phyloP scores from a whole-genome alignment of 2,329 filamentous ascomycete species.

The Cladosporium halotolerans region DNA sequence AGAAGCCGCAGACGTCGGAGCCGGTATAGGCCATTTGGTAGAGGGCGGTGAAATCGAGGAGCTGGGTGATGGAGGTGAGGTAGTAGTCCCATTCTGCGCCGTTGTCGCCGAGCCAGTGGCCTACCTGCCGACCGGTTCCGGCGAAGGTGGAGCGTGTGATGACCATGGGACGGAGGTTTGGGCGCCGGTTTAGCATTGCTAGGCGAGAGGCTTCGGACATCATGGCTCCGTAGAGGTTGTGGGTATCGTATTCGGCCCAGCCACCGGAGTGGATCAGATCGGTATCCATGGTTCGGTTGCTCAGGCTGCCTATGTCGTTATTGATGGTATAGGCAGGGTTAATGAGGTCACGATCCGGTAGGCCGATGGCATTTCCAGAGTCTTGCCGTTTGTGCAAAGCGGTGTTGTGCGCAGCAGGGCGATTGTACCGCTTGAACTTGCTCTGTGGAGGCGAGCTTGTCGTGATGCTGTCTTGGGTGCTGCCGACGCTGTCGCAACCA shows the following conservation, averaged over 20 bases:
- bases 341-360: slow-evolving; percentile 58
- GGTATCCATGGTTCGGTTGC: slow-evolving; percentile 52
- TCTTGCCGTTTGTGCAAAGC: slow-evolving; percentile 8
- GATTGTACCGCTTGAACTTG: slow-evolving; percentile 20
- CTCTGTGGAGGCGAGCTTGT: slow-evolving; percentile 23
- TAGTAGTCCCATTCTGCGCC: slow-evolving; percentile 40
- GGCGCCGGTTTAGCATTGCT: slow-evolving; percentile 62
- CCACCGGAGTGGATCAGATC: slow-evolving; percentile 64
- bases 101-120: slow-evolving; percentile 58
- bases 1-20: slow-evolving; percentile 71
- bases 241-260: slow-evolving; percentile 64
- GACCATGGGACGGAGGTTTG: slow-evolving; percentile 58
- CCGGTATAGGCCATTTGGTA: slow-evolving; percentile 46
- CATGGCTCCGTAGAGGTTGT: slow-evolving; percentile 71
- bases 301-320: slow-evolving; percentile 49
- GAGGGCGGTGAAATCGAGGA: slow-evolving; percentile 42
- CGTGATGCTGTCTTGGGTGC: slow-evolving; percentile 26
- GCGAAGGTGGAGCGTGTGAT: slow-evolving; percentile 73
- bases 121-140: slow-evolving; percentile 57
- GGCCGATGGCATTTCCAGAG: slow-evolving; percentile 35
- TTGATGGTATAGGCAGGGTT: slow-evolving; percentile 60
- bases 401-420: background rate
- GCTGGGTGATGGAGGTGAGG: slow-evolving; percentile 35
- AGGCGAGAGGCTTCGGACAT: slow-evolving; percentile 62
- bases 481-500: slow-evolving; percentile 23